Conservation (phyloP, 108 stramenopile species). For the Parietichytrium sp. region DNA sequence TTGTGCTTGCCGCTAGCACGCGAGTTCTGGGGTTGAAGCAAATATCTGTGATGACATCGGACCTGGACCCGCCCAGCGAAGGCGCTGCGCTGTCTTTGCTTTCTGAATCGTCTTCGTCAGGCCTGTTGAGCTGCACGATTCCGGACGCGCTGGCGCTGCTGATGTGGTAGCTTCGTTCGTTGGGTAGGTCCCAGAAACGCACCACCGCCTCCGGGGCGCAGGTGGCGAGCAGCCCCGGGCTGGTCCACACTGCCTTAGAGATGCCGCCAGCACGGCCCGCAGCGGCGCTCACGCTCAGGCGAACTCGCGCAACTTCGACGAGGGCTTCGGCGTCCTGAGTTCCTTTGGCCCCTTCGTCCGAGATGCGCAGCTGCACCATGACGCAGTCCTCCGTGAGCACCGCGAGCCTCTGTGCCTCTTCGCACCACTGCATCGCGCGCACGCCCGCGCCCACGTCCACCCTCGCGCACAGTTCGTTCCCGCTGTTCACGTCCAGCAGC, state of each 20-base stretch:
- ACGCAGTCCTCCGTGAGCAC: background rate
- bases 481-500: background rate
- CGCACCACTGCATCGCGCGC: background rate
- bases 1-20: slow-evolving; percentile 60
- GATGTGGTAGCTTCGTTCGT: slow-evolving; percentile 56
- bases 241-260: slow-evolving; percentile 56
- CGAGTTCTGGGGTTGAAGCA: slow-evolving; percentile 55
- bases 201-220: slow-evolving; percentile 55
- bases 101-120: slow-evolving; percentile 41
- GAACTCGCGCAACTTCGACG: too few relatives aligned
- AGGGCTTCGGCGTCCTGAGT: too few relatives aligned
- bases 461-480: background rate
- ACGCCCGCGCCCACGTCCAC: background rate
- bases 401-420: background rate
- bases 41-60: slow-evolving; percentile 51
- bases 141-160: too few relatives aligned
- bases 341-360: too few relatives aligned
- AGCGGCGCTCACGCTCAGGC: too few relatives aligned
- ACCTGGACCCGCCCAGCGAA: too few relatives aligned
- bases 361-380: background rate
- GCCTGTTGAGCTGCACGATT: slow-evolving; percentile 44
- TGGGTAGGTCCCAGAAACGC: slow-evolving; percentile 59
- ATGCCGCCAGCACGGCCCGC: slow-evolving; percentile 43
- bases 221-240: slow-evolving; percentile 60
- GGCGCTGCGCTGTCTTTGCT: background rate